phyloP scores from a whole-genome alignment of 257 asterid species.

The Fraxinus anomala region DNA sequence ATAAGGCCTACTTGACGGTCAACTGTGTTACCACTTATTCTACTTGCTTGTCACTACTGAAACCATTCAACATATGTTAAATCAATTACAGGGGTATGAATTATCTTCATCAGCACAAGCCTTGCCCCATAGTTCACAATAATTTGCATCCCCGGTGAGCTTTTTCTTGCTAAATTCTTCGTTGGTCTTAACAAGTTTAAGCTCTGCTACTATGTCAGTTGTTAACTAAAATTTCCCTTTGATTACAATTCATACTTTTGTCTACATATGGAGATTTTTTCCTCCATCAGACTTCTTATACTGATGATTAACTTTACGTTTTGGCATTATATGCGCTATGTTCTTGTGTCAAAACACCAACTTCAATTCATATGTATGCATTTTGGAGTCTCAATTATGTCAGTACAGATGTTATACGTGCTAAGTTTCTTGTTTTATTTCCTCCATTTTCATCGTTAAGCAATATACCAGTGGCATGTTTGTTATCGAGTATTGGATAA shows the following conservation, averaged over 20 bases:
- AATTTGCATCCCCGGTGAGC: slow-evolving; percentile 50
- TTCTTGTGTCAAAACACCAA: neutral
- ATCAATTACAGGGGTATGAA: slow-evolving; percentile 60
- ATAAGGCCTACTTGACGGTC: neutral
- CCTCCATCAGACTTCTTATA: neutral
- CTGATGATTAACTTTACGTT: neutral
- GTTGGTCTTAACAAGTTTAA: neutral
- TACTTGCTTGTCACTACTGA: neutral
- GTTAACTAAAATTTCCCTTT: neutral
- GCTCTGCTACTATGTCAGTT: neutral
- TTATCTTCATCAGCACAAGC: slow-evolving; percentile 69
- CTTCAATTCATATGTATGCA: neutral
- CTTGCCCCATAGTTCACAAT: slow-evolving; percentile 62
- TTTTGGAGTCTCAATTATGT: neutral
- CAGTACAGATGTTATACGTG: neutral
- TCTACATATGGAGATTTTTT: neutral
- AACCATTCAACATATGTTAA: neutral
- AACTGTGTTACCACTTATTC: neutral
- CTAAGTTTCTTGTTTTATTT: neutral
- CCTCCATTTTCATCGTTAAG: neutral
- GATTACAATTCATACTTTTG: neutral
- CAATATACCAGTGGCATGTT: neutral
- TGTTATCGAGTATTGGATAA: neutral
- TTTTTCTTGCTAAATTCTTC: neutral
- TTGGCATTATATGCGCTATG: neutral